Base-by-base conservation (phyloP, 2,329 filamentous ascomycete species). In the Penicillium capsulatum region DNA sequence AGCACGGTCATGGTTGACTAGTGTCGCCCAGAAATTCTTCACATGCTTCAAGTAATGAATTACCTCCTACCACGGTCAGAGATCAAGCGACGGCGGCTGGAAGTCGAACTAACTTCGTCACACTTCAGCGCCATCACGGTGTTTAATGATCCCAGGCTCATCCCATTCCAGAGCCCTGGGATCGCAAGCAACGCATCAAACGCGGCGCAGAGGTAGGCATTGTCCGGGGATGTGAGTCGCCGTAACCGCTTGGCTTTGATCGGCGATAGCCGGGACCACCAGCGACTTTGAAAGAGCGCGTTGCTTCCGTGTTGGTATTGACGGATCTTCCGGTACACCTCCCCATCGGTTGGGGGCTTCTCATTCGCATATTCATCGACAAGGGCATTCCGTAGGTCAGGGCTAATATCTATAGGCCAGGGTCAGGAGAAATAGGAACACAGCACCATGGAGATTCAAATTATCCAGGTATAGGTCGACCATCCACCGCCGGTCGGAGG, bases 111-210 rank as follows among this genome's bases (percentile, higher is more conserved):
- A 50, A 66, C 58, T 42, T 67, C 50, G 39, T 63, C 46, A 40
- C 50, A 63, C 40, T 54, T 54, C n/a, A 59, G 37, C 2, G 51
- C 49, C 28, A 66, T 45, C 26, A 60, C 48, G 32, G 42, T 54
- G 32, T 58, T 42, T 19, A 55, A 50, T 9, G 46, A 53, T 34
- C 59, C 57, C 7, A 64, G 42, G 36, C 51, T 45, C 45, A 65
- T 59, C 35, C 53, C 55, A 38, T 47, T 46, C 50, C 57, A 60
- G 19, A 63, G 53, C 31, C 52, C 55, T n/a, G 54, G 57, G 13
- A 67, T 57, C 40, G 47, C 36, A 15, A 59, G 48, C 10, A 66
- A 48, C 8, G 34, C 33, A 43, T 68, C 49, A 48, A 67, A 66
- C 29, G 53, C 55, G 32, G 44, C 24, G 15, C 15, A 14, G 26